Conservation (phyloP, 768 basidiomycete genomes). For the Boletus reticulatus region DNA sequence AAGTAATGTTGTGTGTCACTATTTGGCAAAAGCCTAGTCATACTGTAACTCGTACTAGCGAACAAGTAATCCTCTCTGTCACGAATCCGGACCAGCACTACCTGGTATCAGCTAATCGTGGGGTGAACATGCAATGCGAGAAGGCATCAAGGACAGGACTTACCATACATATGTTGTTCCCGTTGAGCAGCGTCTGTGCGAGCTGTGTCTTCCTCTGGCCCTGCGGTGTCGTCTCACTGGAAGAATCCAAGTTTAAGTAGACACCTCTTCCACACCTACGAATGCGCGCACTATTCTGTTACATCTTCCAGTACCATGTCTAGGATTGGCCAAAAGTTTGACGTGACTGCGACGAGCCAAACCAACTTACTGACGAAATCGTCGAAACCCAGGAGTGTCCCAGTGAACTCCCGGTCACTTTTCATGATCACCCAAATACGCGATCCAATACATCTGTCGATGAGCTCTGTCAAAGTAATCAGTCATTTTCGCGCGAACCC, state of each 20-base stretch:
- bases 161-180: slow-evolving; percentile 97
- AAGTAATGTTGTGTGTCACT: slow-evolving; percentile 17
- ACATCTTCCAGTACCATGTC: slow-evolving; percentile 97
- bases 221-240: slow-evolving; percentile 82
- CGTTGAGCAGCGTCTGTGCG: slow-evolving; percentile 86
- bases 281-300: slow-evolving; percentile 78
- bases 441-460: slow-evolving; percentile 96
- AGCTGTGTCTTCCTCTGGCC: slow-evolving; percentile 79
- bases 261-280: background rate
- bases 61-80: background rate
- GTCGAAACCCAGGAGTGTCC: slow-evolving; percentile 93
- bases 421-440: slow-evolving; percentile 99
- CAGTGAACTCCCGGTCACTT: slow-evolving; percentile 94
- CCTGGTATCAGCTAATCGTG: slow-evolving; percentile 60
- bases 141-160: slow-evolving; percentile 21
- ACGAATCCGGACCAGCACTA: slow-evolving; percentile 60
- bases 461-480: slow-evolving; percentile 61
- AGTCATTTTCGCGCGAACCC: background rate
- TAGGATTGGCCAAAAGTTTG: slow-evolving; percentile 26
- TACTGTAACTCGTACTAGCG: background rate
- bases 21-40: slow-evolving; percentile 22
- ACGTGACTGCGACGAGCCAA: background rate
- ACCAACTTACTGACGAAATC: slow-evolving; percentile 95
- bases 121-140: slow-evolving; percentile 3
- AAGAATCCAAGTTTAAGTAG: background rate